Base-by-base conservation (phyloP, 768 basidiomycete genomes). In the Boletus barrowsii region DNA sequence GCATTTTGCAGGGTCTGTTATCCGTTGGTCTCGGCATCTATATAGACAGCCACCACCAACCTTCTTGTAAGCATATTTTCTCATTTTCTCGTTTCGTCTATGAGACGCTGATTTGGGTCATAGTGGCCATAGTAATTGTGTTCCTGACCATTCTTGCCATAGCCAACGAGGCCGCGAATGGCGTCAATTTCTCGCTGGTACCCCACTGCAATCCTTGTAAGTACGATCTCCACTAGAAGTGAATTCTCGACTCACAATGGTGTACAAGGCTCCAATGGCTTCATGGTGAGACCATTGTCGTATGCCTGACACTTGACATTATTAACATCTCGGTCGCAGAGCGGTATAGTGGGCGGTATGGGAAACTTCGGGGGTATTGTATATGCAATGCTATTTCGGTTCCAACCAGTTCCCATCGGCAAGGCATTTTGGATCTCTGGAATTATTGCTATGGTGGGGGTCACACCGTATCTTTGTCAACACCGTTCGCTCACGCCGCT, bases 341-440 rank as follows among this genome's bases (percentile, higher is more conserved):
- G 60, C 51, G 78, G 68, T 41, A 69, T 73, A 48, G 79, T 77
- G 35, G 74, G 79, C 15, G 65, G 59, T 3, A 61, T 70, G 53
- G 76, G 73, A 48, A 67, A 70, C 68, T 17, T 78, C 46, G 77
- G 82, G 5, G 82, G 82, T 4, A 68, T 82, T 43, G 55, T 77
- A 24, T 81, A 76, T 36, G 78, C 79, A 1, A 57, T 82, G 0
- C 62, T 83, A 18, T 54, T 54, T 36, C 47, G 53, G 18, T 49
- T 49, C 47, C 53, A 54, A 39, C 47, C 53, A 10, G 20, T 24
- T 26, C 54, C 54, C 8, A 0, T 40, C 22, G 54, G 54, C 15
- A 55, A 45, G 22, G 48, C 54, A 0, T 79, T 79, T 53, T 77
- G 78, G 76, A 75, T 80, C 37, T 70, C 71, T 44, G 81, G 81